A percentile compares a stretch with the other conserved stretches of the same genome.
These are phyloP conservation scores for Naematelia encephala DNA, from an alignment of 768 basidiomycete species.

Conservation along the genomic window DNA sequence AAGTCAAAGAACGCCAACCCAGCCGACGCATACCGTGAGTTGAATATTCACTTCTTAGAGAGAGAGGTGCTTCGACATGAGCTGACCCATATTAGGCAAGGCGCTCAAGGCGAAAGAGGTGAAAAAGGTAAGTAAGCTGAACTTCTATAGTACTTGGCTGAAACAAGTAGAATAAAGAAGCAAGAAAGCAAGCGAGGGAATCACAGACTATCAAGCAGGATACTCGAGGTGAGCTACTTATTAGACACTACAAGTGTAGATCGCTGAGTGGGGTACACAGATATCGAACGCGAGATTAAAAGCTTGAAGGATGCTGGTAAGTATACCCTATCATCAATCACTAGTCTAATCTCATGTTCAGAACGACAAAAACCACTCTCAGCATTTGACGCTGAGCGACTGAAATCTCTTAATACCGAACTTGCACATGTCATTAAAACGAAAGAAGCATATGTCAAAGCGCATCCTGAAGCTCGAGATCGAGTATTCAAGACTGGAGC, in stretches of 20 bases:
- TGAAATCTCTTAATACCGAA: slow-evolving; percentile 71
- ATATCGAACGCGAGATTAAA: slow-evolving; percentile 73
- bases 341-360: slow-evolving; percentile 3
- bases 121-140: slow-evolving; percentile 67
- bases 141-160: not conserved
- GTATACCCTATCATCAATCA: slow-evolving; percentile 1
- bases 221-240: slow-evolving; percentile 62
- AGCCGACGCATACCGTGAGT: slow-evolving; percentile 84
- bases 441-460: slow-evolving; percentile 86
- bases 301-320: slow-evolving; percentile 38
- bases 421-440: slow-evolving; percentile 74
- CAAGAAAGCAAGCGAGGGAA: slow-evolving; percentile 74
- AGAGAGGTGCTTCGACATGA: no score
- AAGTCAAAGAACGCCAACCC: slow-evolving; percentile 86
- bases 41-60: not conserved
- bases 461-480: slow-evolving; percentile 87
- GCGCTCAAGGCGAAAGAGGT: slow-evolving; percentile 89
- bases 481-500: slow-evolving; percentile 62
- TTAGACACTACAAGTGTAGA: not conserved
- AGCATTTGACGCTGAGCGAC: slow-evolving; percentile 61
- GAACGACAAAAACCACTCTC: not conserved
- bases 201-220: slow-evolving; percentile 93
- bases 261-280: slow-evolving; percentile 51
- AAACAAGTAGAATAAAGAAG: slow-evolving; percentile 77
- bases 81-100: slow-evolving; percentile 62